Percentiles rank a stretch among this genome's conserved stretches.
Evolutionary conservation across 768 basidiomycete genomes (phyloP).

Genomic region (Trametes punicea): DNA sequence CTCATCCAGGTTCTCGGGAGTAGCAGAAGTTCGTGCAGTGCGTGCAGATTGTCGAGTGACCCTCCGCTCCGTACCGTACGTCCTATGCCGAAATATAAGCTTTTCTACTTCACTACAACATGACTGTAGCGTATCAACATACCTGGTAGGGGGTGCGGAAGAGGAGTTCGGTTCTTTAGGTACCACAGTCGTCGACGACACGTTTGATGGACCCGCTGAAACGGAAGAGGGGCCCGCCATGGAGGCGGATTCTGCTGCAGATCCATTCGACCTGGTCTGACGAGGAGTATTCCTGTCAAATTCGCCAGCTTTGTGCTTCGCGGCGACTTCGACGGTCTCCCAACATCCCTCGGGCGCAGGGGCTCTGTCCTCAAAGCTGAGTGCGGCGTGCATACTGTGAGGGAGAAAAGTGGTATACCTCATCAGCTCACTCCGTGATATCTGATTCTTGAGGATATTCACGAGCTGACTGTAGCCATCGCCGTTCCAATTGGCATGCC

Average conservation of each 20-base stretch:
- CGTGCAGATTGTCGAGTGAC: slow-evolving; percentile 14
- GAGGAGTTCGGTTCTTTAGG: not conserved
- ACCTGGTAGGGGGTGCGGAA: not conserved
- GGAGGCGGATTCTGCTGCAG: not conserved
- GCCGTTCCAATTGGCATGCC: slow-evolving; percentile 9
- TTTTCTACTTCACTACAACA: not conserved
- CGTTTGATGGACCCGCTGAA: not conserved
- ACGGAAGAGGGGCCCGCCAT: not conserved
- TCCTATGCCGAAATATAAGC: not conserved
- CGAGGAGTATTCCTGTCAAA: not conserved
- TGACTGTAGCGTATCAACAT: not conserved
- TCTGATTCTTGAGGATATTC: not conserved
- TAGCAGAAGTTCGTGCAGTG: slow-evolving; percentile 1
- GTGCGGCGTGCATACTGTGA: not conserved
- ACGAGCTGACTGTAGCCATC: slow-evolving; percentile 7
- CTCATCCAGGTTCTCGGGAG: slow-evolving; percentile 52
- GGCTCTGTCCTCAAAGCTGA: not conserved
- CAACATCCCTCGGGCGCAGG: not conserved
- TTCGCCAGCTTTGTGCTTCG: not conserved
- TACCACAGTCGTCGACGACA: not conserved
- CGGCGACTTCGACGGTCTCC: not conserved
- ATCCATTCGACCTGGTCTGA: not conserved
- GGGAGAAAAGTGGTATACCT: not conserved
- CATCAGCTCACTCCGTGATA: not conserved
- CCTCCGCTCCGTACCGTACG: not conserved